Base-by-base conservation (phyloP, 2,329 filamentous ascomycete species). In the Pseudogymnoascus sp. region DNA sequence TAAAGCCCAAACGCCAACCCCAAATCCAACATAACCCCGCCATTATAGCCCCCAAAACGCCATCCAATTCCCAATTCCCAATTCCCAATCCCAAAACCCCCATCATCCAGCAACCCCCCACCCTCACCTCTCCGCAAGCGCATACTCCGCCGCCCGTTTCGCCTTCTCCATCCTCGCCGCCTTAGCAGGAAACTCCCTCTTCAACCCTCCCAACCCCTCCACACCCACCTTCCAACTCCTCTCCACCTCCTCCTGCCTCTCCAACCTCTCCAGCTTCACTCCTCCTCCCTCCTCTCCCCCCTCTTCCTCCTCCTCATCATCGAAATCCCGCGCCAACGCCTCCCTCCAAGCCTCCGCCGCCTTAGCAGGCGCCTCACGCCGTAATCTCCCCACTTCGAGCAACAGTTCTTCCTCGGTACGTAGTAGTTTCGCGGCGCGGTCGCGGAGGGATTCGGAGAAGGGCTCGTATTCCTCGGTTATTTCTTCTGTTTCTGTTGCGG, bases 151-250 rank as follows among this genome's bases (percentile, higher is more conserved):
- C 12, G 83, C 85, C 13, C 81, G 78, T 64, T 81, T 76, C 62
- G 85, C 85, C 72, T 84, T 78, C 76, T 87, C 84, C 81, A 87
- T 86, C 72, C 79, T 82, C 61, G 85, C 85, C 68, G 85, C 82
- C 3, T 82, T 80, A 18, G 82, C 78, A 13, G 85, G 83, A 80
- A 87, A 82, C 36, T 82, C 80, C 67, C 78, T 78, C 76, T 85
- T 85, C 62, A 87, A 66, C 65, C 77, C 72, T 2, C 74, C 80
- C 61, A 87, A 68, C 13, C 77, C 78, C 58, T 76, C 76, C 1
- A 87, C 78, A 0, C 82, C 81, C 8, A 66, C 73, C 1, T 65
- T 72, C 63, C 82, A 85, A 39, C 70, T 73, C 2, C 63, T 67
- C 74, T 84, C 82, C 1, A 83, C 75, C 6, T 71, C 74, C 2